These are phyloP conservation scores for Stephanodiscus minutulus DNA, from an alignment of 108 stramenopile species.

Conservation along the genomic window DNA sequence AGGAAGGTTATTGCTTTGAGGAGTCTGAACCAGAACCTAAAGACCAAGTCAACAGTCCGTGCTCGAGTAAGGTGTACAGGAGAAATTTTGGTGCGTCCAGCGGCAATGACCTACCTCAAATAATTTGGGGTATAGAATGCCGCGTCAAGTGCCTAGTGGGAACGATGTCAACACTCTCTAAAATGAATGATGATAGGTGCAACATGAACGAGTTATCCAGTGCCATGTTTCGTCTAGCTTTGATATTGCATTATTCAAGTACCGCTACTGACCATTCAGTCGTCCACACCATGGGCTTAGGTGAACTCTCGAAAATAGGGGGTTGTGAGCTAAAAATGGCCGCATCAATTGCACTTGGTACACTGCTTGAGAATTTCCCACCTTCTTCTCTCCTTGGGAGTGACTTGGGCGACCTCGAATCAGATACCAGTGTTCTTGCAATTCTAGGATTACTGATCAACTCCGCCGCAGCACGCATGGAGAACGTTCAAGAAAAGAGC, in stretches of 20 bases:
- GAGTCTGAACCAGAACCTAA: neutral
- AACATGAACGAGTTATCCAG: slow-evolving; percentile 11
- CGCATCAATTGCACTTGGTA: slow-evolving; percentile 58
- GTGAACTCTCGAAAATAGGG: neutral
- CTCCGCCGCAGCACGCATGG: slow-evolving; percentile 31
- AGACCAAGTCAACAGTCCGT: no score
- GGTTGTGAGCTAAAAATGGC: slow-evolving; percentile 27
- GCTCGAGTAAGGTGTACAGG: neutral
- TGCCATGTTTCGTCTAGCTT: slow-evolving; percentile 31
- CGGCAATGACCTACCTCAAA: neutral
- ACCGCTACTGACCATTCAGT: slow-evolving; percentile 2
- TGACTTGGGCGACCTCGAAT: slow-evolving; percentile 27
- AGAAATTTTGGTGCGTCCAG: neutral
- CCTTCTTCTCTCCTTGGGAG: slow-evolving; percentile 53
- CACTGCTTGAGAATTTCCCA: slow-evolving; percentile 65
- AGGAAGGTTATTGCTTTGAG: slow-evolving; percentile 30
- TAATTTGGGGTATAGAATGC: slow-evolving; percentile 21
- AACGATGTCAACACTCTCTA: slow-evolving; percentile 21
- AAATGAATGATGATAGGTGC: neutral
- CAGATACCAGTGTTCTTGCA: slow-evolving; percentile 37
- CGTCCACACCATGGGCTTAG: slow-evolving; percentile 5
- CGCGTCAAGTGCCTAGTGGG: slow-evolving; percentile 11
- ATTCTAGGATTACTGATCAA: slow-evolving; percentile 34
- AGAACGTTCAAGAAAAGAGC: neutral
- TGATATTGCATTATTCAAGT: slow-evolving; percentile 31